Conservation (phyloP, 257 asterid genomes). For the Nicotiana tabacum region DNA sequence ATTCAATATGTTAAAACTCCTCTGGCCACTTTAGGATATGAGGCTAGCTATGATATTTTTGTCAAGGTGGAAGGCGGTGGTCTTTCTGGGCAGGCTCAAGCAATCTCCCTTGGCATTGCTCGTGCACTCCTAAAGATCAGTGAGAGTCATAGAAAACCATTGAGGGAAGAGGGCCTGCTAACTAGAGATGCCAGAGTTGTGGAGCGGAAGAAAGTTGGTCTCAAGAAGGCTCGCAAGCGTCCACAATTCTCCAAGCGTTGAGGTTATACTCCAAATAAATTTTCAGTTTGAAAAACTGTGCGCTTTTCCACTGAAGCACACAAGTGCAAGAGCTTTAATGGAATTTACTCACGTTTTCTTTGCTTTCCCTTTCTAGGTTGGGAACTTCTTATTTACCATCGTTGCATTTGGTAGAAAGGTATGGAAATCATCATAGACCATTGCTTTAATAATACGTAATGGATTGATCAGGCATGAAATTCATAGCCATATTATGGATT, state of each 20-base stretch:
- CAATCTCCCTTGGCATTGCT: conserved; percentile 86
- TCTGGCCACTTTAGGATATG: conserved; percentile 68
- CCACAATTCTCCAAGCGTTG: conserved; percentile 98
- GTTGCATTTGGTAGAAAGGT: not conserved
- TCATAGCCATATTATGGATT: not conserved
- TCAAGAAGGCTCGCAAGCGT: conserved; percentile 89
- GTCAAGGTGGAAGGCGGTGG: conserved; percentile 97
- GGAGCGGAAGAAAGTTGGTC: conserved; percentile 91
- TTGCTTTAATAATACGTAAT: not conserved
- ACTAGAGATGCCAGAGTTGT: conserved; percentile 92
- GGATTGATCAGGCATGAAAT: not conserved
- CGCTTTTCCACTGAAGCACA: not conserved
- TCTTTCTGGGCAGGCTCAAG: conserved; percentile 94
- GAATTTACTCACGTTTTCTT: not conserved
- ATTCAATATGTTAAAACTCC: conserved; percentile 91
- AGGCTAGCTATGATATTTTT: conserved; percentile 78
- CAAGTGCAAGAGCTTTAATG: not conserved
- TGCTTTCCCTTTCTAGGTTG: not conserved
- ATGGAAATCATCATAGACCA: not conserved
- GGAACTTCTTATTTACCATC: not conserved
- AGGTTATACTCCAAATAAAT: conserved; percentile 23
- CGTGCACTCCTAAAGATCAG: conserved; percentile 92
- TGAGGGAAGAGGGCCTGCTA: conserved; percentile 85
- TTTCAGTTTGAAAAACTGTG: not conserved
- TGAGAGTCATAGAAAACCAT: conserved; percentile 66